Conservation (phyloP, 257 asterid species). For the Solanum bulbocastanum region DNA sequence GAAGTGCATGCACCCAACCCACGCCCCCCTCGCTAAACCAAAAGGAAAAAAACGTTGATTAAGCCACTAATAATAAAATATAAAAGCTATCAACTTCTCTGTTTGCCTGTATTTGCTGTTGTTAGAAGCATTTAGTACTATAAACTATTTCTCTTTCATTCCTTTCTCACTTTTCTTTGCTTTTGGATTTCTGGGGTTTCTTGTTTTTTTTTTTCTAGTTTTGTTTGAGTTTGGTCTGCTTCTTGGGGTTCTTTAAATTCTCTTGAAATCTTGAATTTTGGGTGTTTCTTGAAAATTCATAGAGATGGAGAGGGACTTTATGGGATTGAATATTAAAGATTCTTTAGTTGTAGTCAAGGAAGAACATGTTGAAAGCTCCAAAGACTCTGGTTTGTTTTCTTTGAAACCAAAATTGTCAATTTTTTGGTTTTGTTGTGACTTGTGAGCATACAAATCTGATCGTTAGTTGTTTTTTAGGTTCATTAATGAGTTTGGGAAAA, state of each 20-base stretch:
- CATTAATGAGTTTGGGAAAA: not conserved
- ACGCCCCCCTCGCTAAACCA: not conserved
- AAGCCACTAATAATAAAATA: not conserved
- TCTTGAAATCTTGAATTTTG: not conserved
- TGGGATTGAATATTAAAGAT: constrained; percentile 49
- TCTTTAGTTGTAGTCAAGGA: constrained; percentile 32
- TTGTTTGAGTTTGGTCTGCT: not conserved
- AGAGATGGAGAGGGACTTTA: constrained; percentile 69
- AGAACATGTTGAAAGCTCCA: constrained; percentile 37
- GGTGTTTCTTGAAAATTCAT: not conserved
- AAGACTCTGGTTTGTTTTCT: constrained; percentile 40
- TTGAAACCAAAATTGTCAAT: not conserved
- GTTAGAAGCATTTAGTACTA: not conserved
- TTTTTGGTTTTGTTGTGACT: not conserved
- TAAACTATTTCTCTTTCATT: not conserved
- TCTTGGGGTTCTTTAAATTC: not conserved
- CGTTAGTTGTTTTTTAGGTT: not conserved
- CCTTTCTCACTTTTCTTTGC: not conserved
- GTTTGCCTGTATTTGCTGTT: not conserved
- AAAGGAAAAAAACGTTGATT: not conserved
- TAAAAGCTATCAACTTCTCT: not conserved
- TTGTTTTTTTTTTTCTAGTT: not conserved
- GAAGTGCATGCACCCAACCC: not conserved
- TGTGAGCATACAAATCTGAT: not conserved
- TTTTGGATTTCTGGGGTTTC: not conserved